phyloP scores from a whole-genome alignment of 768 basidiomycete genomes.

The Pleurotus tuoliensis region DNA sequence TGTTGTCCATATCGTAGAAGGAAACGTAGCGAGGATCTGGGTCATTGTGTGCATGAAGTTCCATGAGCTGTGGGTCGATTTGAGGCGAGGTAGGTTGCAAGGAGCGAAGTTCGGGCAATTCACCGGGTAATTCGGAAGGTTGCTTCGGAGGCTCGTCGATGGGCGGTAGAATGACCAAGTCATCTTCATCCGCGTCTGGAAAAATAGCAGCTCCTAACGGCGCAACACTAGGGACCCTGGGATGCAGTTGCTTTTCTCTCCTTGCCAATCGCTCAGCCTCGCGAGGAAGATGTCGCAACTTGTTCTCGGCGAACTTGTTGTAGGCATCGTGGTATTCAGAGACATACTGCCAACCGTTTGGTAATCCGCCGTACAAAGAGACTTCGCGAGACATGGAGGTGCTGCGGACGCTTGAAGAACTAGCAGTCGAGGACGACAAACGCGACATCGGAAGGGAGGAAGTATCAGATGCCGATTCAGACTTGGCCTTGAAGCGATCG shows the following conservation, averaged over 20 bases:
- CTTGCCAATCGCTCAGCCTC: constrained; percentile 1
- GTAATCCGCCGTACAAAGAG: constrained; percentile 42
- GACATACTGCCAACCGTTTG: constrained; percentile 45
- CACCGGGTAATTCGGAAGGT: background rate
- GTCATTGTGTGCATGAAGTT: background rate
- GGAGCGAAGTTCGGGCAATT: constrained; percentile 2
- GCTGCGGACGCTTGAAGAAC: constrained; percentile 12
- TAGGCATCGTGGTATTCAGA: constrained; percentile 31
- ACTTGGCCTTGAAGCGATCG: background rate
- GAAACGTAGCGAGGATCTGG: too few species aligned
- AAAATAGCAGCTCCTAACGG: constrained; percentile 20
- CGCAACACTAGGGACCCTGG: constrained; percentile 37
- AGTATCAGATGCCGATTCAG: background rate
- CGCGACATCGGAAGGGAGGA: background rate
- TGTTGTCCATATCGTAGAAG: too few species aligned
- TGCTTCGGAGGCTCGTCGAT: background rate
- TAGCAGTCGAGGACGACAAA: background rate
- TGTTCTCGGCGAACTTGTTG: constrained; percentile 17
- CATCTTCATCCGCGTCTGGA: background rate
- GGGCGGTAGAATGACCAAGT: background rate
- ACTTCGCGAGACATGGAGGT: constrained; percentile 42
- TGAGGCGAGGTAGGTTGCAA: background rate
- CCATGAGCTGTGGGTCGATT: constrained; percentile 7
- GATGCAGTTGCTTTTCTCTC: constrained; percentile 16
- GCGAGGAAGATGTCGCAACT: constrained; percentile 1